Conservation (phyloP, 139 green algal species). For the Trebouxia sp. region DNA sequence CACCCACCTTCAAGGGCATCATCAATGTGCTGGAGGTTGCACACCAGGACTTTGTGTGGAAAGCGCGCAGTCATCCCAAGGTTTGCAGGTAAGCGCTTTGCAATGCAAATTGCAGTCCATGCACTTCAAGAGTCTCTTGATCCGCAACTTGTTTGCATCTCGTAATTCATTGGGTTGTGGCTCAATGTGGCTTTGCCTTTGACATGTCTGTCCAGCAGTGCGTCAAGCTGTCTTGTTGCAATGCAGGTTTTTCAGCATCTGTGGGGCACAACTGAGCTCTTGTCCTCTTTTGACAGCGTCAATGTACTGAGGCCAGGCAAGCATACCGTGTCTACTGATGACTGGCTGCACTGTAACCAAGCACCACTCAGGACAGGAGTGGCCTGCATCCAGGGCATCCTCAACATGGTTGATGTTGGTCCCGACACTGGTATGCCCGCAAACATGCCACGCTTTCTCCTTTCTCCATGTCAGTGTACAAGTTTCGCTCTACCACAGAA, state of each 20-base stretch:
- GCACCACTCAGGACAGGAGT: slow-evolving; percentile 18
- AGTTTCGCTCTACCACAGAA: too few species aligned
- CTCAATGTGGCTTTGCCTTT: too few species aligned
- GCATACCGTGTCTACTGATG: background rate
- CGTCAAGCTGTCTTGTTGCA: background rate
- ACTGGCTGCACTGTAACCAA: slow-evolving; percentile 37
- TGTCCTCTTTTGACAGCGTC: slow-evolving; percentile 37
- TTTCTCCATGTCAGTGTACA: too few species aligned
- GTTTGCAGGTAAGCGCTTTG: background rate
- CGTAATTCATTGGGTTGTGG: too few species aligned
- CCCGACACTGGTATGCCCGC: background rate
- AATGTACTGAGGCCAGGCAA: slow-evolving; percentile 13
- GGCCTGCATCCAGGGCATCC: slow-evolving; percentile 33
- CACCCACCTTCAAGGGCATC: slow-evolving; percentile 33
- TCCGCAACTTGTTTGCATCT: too few species aligned
- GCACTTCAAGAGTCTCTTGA: background rate
- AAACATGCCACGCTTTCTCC: too few species aligned
- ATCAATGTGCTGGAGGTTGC: slow-evolving; percentile 37
- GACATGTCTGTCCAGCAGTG: background rate
- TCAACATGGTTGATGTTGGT: slow-evolving; percentile 39
- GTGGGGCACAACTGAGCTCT: slow-evolving; percentile 33
- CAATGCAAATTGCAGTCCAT: background rate
- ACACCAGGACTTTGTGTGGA: slow-evolving; percentile 39
- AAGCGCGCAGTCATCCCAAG: slow-evolving; percentile 11
- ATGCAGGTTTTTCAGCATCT: slow-evolving; percentile 30